Percentiles rank a stretch among this genome's conserved stretches.
Evolutionary conservation across 208 protist species (phyloP).

Genomic region (Eutreptiella sp.): DNA sequence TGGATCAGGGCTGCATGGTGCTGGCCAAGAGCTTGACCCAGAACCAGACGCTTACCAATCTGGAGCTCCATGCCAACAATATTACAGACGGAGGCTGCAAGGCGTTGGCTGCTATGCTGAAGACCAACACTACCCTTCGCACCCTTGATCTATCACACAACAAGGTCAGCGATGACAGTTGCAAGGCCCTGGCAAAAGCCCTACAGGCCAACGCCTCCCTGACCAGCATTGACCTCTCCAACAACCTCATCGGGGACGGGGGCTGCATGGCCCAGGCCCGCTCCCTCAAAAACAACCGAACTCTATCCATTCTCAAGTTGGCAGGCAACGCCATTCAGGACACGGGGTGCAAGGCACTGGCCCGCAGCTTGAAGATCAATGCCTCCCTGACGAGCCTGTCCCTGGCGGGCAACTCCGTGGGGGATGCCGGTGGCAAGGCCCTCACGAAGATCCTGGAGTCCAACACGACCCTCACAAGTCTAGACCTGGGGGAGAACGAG

Average conservation of each 20-base stretch:
- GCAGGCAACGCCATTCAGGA: conserved; percentile 65
- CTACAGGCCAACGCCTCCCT: conserved; percentile 19
- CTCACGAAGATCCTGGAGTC: conserved; percentile 50
- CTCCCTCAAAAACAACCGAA: conserved; percentile 46
- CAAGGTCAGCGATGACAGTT: conserved; percentile 29
- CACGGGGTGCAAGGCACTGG: conserved; percentile 56
- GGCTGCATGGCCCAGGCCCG: conserved; percentile 50
- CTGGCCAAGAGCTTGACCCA: conserved; percentile 51
- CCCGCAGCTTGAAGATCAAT: conserved; percentile 46
- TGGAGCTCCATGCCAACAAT: conserved; percentile 68
- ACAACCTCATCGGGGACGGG: conserved; percentile 60
- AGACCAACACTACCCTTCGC: conserved; percentile 55
- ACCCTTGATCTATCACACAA: conserved; percentile 25
- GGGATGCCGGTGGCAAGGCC: conserved; percentile 43
- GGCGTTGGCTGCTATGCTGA: conserved; percentile 54
- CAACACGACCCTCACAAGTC: conserved; percentile 51
- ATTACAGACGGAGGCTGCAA: conserved; percentile 63
- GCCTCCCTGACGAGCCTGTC: conserved; percentile 59
- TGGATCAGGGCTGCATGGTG: conserved; percentile 59
- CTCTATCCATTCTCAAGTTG: conserved; percentile 54
- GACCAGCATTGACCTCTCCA: conserved; percentile 64
- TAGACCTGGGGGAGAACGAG: conserved; percentile 69
- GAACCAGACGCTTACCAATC: conserved; percentile 58
- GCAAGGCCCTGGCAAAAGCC: conserved; percentile 30
- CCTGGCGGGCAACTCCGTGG: conserved; percentile 67